Percentiles rank a stretch among this genome's conserved stretches.
Evolutionary conservation across 2,329 filamentous ascomycete genomes (phyloP).

Genomic region (Neocatenulostroma microsporum): DNA sequence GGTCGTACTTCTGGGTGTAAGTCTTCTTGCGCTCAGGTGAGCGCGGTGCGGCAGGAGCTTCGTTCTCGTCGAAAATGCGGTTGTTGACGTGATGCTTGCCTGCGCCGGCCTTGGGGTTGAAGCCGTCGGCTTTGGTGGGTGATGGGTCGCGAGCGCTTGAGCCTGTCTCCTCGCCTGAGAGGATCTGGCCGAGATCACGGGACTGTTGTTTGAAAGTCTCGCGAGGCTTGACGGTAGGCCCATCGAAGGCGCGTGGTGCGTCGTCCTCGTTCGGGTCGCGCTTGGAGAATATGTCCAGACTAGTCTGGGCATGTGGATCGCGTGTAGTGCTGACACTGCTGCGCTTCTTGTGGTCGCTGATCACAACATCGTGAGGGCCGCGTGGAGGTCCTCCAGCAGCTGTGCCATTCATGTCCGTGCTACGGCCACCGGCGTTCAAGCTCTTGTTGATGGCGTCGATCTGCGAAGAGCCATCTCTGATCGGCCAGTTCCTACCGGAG

Average conservation of each 20-base stretch:
- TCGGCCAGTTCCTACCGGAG: slow-evolving; percentile 88
- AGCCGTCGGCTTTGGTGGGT: slow-evolving; percentile 28
- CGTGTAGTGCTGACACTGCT: slow-evolving; percentile 30
- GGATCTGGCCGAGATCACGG: slow-evolving; percentile 63
- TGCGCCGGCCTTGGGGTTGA: slow-evolving; percentile 42
- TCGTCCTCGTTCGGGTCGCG: slow-evolving; percentile 54
- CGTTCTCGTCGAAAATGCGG: slow-evolving; percentile 51
- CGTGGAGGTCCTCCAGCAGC: slow-evolving; percentile 18
- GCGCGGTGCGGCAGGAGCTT: slow-evolving; percentile 31
- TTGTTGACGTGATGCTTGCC: slow-evolving; percentile 46
- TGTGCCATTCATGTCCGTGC: slow-evolving; percentile 18
- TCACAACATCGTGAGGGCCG: slow-evolving; percentile 20
- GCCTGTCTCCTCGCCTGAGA: slow-evolving; percentile 41
- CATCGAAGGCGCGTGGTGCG: slow-evolving; percentile 39
- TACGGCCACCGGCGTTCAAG: slow-evolving; percentile 20
- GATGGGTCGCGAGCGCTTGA: slow-evolving; percentile 21
- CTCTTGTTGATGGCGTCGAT: slow-evolving; percentile 49
- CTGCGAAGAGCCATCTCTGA: slow-evolving; percentile 79
- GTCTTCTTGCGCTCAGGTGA: slow-evolving; percentile 48
- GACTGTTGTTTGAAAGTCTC: slow-evolving; percentile 63
- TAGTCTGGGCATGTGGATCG: slow-evolving; percentile 54
- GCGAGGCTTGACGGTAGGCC: slow-evolving; percentile 52
- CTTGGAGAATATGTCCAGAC: slow-evolving; percentile 65
- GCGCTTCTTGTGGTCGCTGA: slow-evolving; percentile 22
- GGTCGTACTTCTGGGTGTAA: slow-evolving; percentile 71